Evolutionary conservation across 2,329 filamentous ascomycete species (phyloP), one percentile per base, ranked within the genome.

Genomic region (Exophiala mesophila): DNA sequence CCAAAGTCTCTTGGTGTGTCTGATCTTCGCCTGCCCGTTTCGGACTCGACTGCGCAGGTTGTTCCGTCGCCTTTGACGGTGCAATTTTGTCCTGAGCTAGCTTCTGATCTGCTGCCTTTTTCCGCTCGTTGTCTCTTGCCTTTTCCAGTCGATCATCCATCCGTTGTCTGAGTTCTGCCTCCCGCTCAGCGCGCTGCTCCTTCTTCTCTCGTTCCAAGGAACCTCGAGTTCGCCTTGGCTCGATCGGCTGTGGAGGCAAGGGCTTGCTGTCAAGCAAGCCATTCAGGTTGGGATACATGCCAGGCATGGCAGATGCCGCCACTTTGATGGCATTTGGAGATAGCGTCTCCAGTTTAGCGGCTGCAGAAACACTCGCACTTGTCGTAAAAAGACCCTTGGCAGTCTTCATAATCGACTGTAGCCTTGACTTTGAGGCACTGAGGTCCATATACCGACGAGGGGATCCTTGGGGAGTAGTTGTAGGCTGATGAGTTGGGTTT

Each of bases 401-500:
- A 41, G 83, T 85, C 64, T 88, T 89, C 55, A 96, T 72, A 46
- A 95, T 88, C 7, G 89, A 94, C 34, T 90, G 94, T 35, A 97
- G 72, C 61, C 88, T 94, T 58, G 85, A 87, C 68, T 95, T 97
- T 19, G 92, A 89, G 38, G 92, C 88, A 63, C 89, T 95, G 45
- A 96, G 65, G 53, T 94, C 88, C 61, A 50, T 74, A 68, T 62
- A 76, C 67, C 62, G 74, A 55, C 55, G 61, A 19, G 78, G 78
- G 17, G 78, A 80, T 20, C 72, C 74, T 35, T 65, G 63, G 19
- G 78, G 77, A 37, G 76, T 80, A 12, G 76, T 81, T 9, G 78
- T 71, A 13, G 70, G 60, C 5, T 74, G 70, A 44, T 78, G 77
- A 0, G 79, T 78, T 3, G 75, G 71, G 46, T 79, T 78, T 0